A percentile compares a stretch with the other conserved stretches of the same genome.
Evolutionary conservation across 179 eudicot genomes (phyloP).

Genomic region (Amaranthus tricolor): DNA sequence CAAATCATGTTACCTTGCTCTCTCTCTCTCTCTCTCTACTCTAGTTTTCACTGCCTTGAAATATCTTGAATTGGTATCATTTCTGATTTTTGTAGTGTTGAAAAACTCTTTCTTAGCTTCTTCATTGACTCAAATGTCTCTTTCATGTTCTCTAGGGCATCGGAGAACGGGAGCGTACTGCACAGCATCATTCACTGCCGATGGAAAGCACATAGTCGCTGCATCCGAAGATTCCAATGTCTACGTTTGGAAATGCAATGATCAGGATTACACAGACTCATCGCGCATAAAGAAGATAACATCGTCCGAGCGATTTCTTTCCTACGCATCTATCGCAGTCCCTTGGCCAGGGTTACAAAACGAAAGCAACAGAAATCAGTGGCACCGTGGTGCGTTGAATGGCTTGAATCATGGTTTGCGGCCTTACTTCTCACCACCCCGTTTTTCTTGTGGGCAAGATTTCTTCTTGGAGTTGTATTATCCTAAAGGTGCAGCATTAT

Average conservation of each 20-base stretch:
- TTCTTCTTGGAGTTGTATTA: conserved; percentile 45
- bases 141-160: conserved; percentile 32
- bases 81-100: background rate
- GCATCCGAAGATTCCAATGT: conserved; percentile 69
- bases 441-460: conserved; percentile 56
- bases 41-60: too few relatives aligned
- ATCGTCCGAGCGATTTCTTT: conserved; percentile 59
- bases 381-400: conserved; percentile 20
- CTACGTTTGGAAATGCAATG: conserved; percentile 53
- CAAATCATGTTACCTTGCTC: too few relatives aligned
- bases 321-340: conserved; percentile 58
- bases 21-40: too few relatives aligned
- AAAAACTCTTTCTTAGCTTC: background rate
- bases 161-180: conserved; percentile 42
- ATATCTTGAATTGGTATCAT: background rate
- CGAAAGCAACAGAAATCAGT: conserved; percentile 17
- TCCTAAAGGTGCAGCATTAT: conserved; percentile 78
- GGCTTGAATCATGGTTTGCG: conserved; percentile 21
- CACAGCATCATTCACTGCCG: conserved; percentile 53
- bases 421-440: conserved; percentile 43
- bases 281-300: conserved; percentile 32
- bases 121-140: conserved; percentile 4
- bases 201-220: conserved; percentile 64
- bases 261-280: conserved; percentile 24
- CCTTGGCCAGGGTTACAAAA: conserved; percentile 67